Percentiles rank a stretch among this genome's conserved stretches.
phyloP scores from a whole-genome alignment of 2,329 filamentous ascomycete genomes.

The Cladophialophora yegresii region DNA sequence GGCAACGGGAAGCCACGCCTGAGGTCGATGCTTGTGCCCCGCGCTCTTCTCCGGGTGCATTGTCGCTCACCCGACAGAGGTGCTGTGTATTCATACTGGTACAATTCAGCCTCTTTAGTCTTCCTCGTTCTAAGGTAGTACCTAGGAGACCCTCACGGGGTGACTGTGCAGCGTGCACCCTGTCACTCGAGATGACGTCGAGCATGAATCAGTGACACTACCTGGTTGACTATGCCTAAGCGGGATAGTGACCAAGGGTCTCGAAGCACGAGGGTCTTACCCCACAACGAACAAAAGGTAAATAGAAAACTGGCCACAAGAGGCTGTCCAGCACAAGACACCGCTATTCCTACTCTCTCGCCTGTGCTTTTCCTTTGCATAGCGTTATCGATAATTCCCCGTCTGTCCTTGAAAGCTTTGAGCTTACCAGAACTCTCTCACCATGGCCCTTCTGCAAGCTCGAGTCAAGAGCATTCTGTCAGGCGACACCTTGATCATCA shows the following conservation, averaged over 20 bases:
- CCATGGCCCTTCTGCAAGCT: constrained; percentile 52
- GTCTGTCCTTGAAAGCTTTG: neutral
- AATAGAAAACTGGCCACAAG: constrained; percentile 15
- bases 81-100: neutral
- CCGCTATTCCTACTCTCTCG: neutral
- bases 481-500: constrained; percentile 85
- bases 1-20: neutral
- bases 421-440: constrained; percentile 1
- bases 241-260: neutral
- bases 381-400: constrained; percentile 16
- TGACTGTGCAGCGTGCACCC: too few species aligned
- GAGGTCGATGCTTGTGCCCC: neutral
- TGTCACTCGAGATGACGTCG: neutral
- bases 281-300: constrained; percentile 18
- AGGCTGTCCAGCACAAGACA: constrained; percentile 3
- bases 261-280: constrained; percentile 8
- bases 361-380: constrained; percentile 11
- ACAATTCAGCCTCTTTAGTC: neutral
- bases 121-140: neutral
- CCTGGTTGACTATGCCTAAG: neutral
- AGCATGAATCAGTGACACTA: neutral
- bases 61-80: neutral
- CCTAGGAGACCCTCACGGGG: too few species aligned
- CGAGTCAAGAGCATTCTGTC: constrained; percentile 93
- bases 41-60: constrained; percentile 2